A percentile compares a stretch with the other conserved stretches of the same genome.
These are phyloP conservation scores for Pseudogymnoascus sp. DNA, from an alignment of 2,329 filamentous ascomycete genomes.

Conservation along the genomic window DNA sequence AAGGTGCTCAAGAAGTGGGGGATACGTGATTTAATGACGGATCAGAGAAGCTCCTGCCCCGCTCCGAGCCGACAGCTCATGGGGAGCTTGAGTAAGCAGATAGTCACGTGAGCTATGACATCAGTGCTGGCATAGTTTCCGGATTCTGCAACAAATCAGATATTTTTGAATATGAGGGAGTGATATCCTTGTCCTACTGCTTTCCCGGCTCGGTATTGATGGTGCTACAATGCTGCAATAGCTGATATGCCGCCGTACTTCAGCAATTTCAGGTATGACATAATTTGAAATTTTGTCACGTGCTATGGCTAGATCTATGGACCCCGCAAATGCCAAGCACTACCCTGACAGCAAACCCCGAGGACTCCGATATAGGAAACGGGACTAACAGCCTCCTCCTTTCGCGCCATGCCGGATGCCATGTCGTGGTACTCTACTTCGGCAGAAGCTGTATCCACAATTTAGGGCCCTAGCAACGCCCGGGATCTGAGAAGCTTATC, in stretches of 20 bases:
- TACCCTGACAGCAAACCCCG: background rate
- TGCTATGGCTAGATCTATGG: background rate
- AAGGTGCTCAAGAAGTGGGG: conserved; percentile 2
- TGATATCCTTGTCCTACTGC: background rate
- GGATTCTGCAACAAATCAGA: background rate
- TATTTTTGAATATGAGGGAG: background rate
- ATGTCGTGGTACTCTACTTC: background rate
- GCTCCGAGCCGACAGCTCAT: conserved; percentile 5
- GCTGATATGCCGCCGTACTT: background rate
- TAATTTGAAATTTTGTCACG: background rate
- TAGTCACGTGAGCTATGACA: background rate
- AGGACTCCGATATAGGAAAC: conserved; percentile 1
- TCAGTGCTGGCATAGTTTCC: background rate
- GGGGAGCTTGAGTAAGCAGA: background rate
- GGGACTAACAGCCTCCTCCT: background rate
- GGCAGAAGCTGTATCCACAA: background rate
- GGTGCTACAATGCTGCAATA: background rate
- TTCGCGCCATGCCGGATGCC: background rate
- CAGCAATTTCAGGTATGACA: background rate
- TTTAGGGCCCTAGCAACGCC: background rate
- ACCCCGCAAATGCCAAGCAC: conserved; percentile 1
- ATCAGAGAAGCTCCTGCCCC: conserved; percentile 6
- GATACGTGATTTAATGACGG: conserved; percentile 3
- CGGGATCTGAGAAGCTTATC: background rate
- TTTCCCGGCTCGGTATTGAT: background rate